Base-by-base conservation (phyloP, 805 yeast species). In the Hanseniaspora jakobsenii region DNA sequence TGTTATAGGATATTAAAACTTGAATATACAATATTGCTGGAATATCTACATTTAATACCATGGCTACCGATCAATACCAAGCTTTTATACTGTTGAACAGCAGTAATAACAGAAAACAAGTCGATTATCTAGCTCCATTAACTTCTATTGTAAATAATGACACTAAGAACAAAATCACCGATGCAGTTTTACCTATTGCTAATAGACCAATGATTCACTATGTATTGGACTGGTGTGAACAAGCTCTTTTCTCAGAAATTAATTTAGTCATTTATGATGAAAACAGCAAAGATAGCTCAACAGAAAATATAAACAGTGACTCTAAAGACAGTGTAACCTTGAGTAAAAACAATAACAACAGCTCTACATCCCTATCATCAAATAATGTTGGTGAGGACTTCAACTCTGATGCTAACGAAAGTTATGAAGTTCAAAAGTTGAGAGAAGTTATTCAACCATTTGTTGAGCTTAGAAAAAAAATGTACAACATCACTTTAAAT, bases 141-240 rank as follows among this genome's bases (percentile, higher is more conserved):
- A 42, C 46, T 14, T 42, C 46, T n/a, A 74, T 89, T 50, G 72
- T 87, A 0, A 65, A 71, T 22, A 69, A 67, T 29, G 66, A 78
- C 39, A 48, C 50, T 2, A 87, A 91, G 14, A 24, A 44, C 9
- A 32, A 16, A 18, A 58, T 72, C 6, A 73, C 93, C 7, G 91
- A 91, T 64, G 93, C 96, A 0, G 65, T 87, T 38, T 62, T 93
- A 35, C 97, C 97, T 2, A 69, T 91, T 28, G 97, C 91, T 6
- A 87, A 87, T 59, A 73, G 73, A 55, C 94, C 95, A 12, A 78
- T 91, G 85, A 66, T 91, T 34, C 79, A 78, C 54, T 81, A 84
- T 57, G 93, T 81, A 2, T 67, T 91, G 28, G 87, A 81, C 53
- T 91, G 97, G 97, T 87, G 97, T 66, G 86, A 78, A 55, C 70